These are phyloP conservation scores for Isatis lusitanica DNA, from an alignment of 441 rosid genomes.

Conservation along the genomic window DNA sequence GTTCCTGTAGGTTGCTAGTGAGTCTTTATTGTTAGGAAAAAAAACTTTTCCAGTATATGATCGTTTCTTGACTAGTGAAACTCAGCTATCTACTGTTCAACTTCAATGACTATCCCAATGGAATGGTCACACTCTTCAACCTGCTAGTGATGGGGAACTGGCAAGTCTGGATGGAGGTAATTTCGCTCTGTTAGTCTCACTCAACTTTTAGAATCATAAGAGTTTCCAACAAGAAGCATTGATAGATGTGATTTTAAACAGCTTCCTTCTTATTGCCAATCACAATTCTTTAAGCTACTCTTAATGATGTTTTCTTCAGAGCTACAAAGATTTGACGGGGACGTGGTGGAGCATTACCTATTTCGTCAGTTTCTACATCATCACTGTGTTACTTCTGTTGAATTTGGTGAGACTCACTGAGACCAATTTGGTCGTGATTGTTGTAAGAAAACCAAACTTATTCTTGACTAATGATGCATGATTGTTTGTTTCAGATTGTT, in stretches of 20 bases:
- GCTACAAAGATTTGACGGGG: constrained; percentile 84
- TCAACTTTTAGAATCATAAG: background rate
- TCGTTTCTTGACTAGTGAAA: constrained; percentile 49
- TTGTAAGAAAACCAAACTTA: background rate
- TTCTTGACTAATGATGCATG: constrained; percentile 7
- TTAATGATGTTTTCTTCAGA: constrained; percentile 48
- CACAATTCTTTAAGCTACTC: background rate
- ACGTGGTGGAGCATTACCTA: constrained; percentile 75
- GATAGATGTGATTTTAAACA: constrained; percentile 7
- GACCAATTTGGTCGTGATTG: background rate
- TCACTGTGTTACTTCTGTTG: constrained; percentile 77
- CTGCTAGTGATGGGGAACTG: constrained; percentile 89
- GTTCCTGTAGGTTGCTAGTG: constrained; percentile 12
- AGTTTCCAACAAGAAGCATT: constrained; percentile 11
- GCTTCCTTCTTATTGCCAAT: background rate
- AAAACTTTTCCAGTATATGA: background rate
- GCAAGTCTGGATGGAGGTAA: constrained; percentile 98
- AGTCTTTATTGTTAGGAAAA: background rate
- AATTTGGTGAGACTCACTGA: constrained; percentile 70
- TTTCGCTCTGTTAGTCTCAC: background rate
- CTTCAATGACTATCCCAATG: constrained; percentile 97
- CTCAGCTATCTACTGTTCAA: constrained; percentile 81
- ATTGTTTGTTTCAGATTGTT: constrained; percentile 60
- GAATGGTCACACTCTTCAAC: constrained; percentile 97
- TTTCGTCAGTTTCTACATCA: constrained; percentile 89